Evolutionary conservation across 208 protist genomes (phyloP).

Genomic region (Strigomonas galati): DNA sequence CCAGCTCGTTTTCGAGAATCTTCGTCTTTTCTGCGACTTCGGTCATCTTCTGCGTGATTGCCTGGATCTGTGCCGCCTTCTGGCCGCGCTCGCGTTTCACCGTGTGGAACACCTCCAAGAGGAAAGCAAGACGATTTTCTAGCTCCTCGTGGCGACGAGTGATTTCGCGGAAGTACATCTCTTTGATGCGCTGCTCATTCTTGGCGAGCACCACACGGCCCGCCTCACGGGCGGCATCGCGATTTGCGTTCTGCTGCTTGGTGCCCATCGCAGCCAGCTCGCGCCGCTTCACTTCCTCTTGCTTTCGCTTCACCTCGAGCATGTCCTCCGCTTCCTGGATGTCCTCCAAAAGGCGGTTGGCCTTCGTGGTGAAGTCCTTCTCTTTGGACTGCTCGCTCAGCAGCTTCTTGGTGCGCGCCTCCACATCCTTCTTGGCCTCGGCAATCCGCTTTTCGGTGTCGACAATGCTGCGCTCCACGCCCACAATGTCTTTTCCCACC

Average conservation of each 20-base stretch:
- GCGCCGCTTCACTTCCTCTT: slow-evolving; percentile 76
- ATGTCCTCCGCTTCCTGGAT: slow-evolving; percentile 73
- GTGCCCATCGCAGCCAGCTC: slow-evolving; percentile 62
- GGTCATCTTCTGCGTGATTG: slow-evolving; percentile 88
- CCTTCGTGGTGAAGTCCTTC: slow-evolving; percentile 61
- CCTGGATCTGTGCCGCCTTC: slow-evolving; percentile 92
- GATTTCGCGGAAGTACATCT: slow-evolving; percentile 32
- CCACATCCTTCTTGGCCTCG: slow-evolving; percentile 58
- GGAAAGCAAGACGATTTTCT: slow-evolving; percentile 61
- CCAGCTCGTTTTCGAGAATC: slow-evolving; percentile 93
- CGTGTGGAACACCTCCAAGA: slow-evolving; percentile 83
- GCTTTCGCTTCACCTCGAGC: slow-evolving; percentile 41
- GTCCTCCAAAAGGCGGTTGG: slow-evolving; percentile 45
- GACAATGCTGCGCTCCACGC: slow-evolving; percentile 24
- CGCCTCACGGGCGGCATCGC: slow-evolving; percentile 83
- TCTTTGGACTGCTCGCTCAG: slow-evolving; percentile 85
- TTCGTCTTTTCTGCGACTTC: slow-evolving; percentile 96
- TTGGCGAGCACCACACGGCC: slow-evolving; percentile 69
- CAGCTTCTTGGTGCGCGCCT: slow-evolving; percentile 76
- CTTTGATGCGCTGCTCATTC: slow-evolving; percentile 89
- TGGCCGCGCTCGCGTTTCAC: slow-evolving; percentile 93
- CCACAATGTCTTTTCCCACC: slow-evolving; percentile 34
- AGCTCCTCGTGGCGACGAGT: slow-evolving; percentile 64
- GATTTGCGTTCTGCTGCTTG: slow-evolving; percentile 79
- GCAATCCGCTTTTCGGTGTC: slow-evolving; percentile 53